These are phyloP conservation scores for Fraxinus quadrangulata DNA, from an alignment of 257 asterid genomes.

Conservation along the genomic window DNA sequence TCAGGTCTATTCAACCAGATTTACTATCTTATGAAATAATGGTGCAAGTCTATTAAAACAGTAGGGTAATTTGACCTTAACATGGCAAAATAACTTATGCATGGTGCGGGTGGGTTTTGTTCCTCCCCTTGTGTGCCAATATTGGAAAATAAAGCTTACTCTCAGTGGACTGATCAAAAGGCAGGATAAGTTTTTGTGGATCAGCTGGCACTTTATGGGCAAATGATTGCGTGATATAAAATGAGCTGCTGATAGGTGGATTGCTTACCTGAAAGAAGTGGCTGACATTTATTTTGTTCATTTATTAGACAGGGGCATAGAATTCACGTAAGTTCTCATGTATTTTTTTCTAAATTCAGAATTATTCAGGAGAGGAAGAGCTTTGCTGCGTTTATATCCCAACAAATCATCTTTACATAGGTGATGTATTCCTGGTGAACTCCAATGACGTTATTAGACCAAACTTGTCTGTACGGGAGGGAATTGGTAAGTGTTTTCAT, in stretches of 20 bases:
- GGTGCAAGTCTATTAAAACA: background rate
- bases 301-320: background rate
- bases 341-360: background rate
- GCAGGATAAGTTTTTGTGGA: background rate
- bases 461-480: conserved; percentile 14
- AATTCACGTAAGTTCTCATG: background rate
- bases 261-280: background rate
- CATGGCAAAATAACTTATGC: background rate
- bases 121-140: background rate
- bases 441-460: background rate
- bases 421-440: conserved; percentile 9
- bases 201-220: background rate
- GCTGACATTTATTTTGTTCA: background rate
- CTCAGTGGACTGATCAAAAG: background rate
- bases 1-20: background rate
- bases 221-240: background rate
- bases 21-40: background rate
- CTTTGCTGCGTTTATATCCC: conserved; percentile 17
- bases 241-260: background rate
- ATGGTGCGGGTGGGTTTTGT: background rate
- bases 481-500: background rate
- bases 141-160: background rate
- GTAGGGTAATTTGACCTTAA: background rate
- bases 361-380: conserved; percentile 4
- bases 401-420: conserved; percentile 13